Conservation (phyloP, 2,329 filamentous ascomycete genomes). For the Epichloe sp. region DNA sequence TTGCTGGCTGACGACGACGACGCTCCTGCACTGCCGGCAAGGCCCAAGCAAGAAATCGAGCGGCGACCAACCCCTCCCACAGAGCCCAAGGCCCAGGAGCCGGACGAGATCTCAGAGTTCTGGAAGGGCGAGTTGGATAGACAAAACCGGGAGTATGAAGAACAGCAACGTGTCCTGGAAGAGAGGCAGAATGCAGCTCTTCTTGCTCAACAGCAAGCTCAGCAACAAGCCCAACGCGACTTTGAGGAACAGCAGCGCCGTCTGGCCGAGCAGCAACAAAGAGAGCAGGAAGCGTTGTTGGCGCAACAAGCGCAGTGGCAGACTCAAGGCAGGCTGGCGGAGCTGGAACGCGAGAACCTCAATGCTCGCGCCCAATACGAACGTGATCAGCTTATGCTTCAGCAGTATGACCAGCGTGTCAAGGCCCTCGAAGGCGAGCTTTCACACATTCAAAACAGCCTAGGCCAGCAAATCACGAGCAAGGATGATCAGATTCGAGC, state of each 20-base stretch:
- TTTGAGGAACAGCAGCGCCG: slow-evolving; percentile 90
- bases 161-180: slow-evolving; percentile 79
- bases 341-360: slow-evolving; percentile 88
- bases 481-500: slow-evolving; percentile 91
- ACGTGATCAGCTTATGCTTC: slow-evolving; percentile 90
- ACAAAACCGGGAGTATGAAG: slow-evolving; percentile 89
- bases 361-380: slow-evolving; percentile 92
- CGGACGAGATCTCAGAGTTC: slow-evolving; percentile 92
- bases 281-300: slow-evolving; percentile 81
- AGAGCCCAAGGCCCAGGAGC: slow-evolving; percentile 59
- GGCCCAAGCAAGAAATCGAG: slow-evolving; percentile 65
- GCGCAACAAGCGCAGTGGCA: slow-evolving; percentile 85
- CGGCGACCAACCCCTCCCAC: slow-evolving; percentile 56
- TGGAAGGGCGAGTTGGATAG: slow-evolving; percentile 89
- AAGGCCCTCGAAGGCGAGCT: slow-evolving; percentile 87
- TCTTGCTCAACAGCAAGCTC: slow-evolving; percentile 66
- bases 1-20: slow-evolving; percentile 75
- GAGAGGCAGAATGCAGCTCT: slow-evolving; percentile 76
- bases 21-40: slow-evolving; percentile 67
- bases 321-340: slow-evolving; percentile 88
- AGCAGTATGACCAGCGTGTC: slow-evolving; percentile 90
- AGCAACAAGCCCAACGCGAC: slow-evolving; percentile 78
- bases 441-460: slow-evolving; percentile 65
- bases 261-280: slow-evolving; percentile 76
- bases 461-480: slow-evolving; percentile 71